phyloP scores from a whole-genome alignment of 495 filamentous ascomycete species.

The Aspergillus egyptiacus region DNA sequence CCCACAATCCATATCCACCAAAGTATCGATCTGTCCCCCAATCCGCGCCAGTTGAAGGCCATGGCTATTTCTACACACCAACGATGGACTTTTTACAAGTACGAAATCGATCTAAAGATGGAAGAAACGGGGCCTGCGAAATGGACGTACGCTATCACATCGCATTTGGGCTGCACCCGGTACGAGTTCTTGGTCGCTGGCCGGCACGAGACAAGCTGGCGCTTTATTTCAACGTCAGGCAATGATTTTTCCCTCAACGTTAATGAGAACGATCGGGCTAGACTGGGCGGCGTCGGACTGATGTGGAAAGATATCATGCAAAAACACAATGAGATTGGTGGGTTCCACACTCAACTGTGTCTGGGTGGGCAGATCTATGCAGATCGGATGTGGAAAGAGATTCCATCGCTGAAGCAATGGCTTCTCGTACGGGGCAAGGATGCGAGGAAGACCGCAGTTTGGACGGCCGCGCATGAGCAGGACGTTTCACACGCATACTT shows the following conservation, averaged over 20 bases:
- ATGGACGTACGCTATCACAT: constrained; percentile 98
- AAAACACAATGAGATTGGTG: constrained; percentile 92
- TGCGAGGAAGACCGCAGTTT: constrained; percentile 78
- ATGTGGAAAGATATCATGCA: constrained; percentile 99
- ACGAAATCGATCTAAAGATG: constrained; percentile 90
- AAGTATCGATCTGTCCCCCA: constrained; percentile 84
- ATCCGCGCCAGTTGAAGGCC: constrained; percentile 82
- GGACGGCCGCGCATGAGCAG: constrained; percentile 91
- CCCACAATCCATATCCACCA: constrained; percentile 96
- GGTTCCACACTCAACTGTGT: constrained; percentile 89
- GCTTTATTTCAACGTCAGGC: constrained; percentile 92
- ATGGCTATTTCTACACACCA: constrained; percentile 83
- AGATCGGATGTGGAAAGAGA: constrained; percentile 93
- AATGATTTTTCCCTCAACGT: constrained; percentile 92
- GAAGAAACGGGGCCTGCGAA: constrained; percentile 72
- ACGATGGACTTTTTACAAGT: constrained; percentile 92
- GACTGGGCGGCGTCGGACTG: constrained; percentile 79
- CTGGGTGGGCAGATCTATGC: constrained; percentile 95
- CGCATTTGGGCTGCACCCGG: constrained; percentile 89
- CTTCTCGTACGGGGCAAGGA: constrained; percentile 84
- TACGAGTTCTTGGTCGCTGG: constrained; percentile 98
- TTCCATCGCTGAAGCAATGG: constrained; percentile 90
- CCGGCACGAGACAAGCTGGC: constrained; percentile 83
- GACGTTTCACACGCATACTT: constrained; percentile 95
- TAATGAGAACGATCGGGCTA: constrained; percentile 73